Conservation (phyloP, 202 grass and related monocot species). For the Hordeum pubiflorum region DNA sequence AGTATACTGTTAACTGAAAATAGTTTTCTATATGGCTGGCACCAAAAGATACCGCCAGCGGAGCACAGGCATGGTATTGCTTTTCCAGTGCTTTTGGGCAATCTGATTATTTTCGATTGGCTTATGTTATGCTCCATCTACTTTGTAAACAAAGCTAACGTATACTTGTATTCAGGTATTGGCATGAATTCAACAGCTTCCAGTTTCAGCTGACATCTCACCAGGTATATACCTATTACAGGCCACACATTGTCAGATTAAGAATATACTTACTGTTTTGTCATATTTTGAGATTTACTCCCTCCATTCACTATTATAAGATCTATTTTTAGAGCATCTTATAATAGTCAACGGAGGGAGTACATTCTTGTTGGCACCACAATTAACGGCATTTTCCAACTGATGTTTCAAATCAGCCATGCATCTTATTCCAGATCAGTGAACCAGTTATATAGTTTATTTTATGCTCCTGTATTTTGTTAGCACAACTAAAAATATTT, state of each 20-base stretch:
- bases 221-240: constrained; percentile 62
- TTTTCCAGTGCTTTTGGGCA: neutral
- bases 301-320: too few species aligned
- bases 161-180: constrained; percentile 60
- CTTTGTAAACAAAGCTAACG: constrained; percentile 14
- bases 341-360: too few species aligned
- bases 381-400: neutral
- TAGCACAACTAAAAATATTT: neutral
- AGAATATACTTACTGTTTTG: neutral
- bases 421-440: constrained; percentile 15
- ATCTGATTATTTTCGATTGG: neutral
- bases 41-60: neutral
- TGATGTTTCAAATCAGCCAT: neutral
- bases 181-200: constrained; percentile 98
- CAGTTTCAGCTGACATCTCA: constrained; percentile 94
- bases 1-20: neutral
- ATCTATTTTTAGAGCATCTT: too few species aligned
- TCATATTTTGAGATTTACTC: neutral
- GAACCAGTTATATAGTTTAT: neutral
- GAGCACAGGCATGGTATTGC: neutral
- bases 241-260: neutral
- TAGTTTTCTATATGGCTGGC: neutral
- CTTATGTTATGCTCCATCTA: neutral
- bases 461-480: constrained; percentile 10
- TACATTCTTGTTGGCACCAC: neutral